These are phyloP conservation scores for Bretschneidera sinensis DNA, from an alignment of 345 rosid species.

Conservation along the genomic window DNA sequence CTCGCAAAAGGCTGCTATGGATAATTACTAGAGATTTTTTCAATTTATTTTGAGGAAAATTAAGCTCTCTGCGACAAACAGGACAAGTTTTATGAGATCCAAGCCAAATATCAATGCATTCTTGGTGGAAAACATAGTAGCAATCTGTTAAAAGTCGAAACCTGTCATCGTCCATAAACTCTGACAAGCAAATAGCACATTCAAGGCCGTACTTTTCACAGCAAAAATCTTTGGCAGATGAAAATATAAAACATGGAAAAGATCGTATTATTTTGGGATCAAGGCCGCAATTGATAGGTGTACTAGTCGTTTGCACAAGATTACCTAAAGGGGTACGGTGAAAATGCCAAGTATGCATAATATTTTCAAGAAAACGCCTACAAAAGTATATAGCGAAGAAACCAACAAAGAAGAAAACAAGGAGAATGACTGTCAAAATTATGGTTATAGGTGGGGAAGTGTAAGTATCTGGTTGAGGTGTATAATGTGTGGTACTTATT, in stretches of 20 bases:
- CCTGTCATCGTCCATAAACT: constrained; percentile 55
- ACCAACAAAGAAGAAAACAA: constrained; percentile 57
- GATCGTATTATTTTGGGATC: constrained; percentile 45
- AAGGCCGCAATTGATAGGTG: constrained; percentile 36
- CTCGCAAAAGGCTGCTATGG: constrained; percentile 11
- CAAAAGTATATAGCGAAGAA: constrained; percentile 62
- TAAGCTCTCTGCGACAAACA: constrained; percentile 70
- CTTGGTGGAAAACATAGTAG: constrained; percentile 76
- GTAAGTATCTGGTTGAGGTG: not conserved
- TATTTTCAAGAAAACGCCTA: constrained; percentile 46
- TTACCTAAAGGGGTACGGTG: constrained; percentile 31
- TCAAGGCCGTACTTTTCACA: constrained; percentile 58
- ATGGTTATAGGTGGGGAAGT: constrained; percentile 44
- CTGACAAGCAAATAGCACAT: constrained; percentile 73
- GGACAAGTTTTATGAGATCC: constrained; percentile 72
- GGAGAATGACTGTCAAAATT: constrained; percentile 47
- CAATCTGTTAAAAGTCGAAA: constrained; percentile 68
- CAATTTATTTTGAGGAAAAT: constrained; percentile 33
- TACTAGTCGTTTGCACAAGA: constrained; percentile 5
- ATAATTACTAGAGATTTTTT: constrained; percentile 26
- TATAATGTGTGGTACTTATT: not conserved
- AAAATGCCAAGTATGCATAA: constrained; percentile 37
- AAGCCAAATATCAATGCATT: constrained; percentile 87
- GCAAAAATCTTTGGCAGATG: constrained; percentile 52
- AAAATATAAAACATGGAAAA: constrained; percentile 59